A percentile compares a stretch with the other conserved stretches of the same genome.
Conservation (phyloP, 192 early-diverging fungal species). For the Backusella liffmaniae region DNA sequence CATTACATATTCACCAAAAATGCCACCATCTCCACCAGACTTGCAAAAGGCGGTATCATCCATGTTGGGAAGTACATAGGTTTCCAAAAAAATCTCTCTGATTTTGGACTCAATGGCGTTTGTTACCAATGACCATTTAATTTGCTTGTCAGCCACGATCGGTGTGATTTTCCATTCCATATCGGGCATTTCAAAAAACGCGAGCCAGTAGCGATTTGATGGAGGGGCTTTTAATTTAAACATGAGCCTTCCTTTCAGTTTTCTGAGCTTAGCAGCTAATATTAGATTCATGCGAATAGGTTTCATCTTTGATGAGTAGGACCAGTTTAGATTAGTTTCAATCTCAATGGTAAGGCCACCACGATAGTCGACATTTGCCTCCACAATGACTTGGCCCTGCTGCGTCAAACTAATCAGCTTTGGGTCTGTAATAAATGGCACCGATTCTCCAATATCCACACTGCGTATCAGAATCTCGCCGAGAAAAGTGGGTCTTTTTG, state of each 20-base stretch:
- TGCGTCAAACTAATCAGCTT: constrained; percentile 60
- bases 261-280: constrained; percentile 71
- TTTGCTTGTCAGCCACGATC: constrained; percentile 78
- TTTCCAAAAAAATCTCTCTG: constrained; percentile 76
- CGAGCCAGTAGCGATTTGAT: constrained; percentile 89
- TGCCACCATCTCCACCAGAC: constrained; percentile 55
- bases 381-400: constrained; percentile 69
- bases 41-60: constrained; percentile 85
- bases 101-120: constrained; percentile 83
- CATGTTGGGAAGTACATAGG: constrained; percentile 86
- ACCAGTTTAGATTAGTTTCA: constrained; percentile 51
- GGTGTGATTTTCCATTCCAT: constrained; percentile 76
- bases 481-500: constrained; percentile 65
- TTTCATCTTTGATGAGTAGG: constrained; percentile 40
- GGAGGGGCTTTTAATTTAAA: constrained; percentile 78
- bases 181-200: constrained; percentile 77
- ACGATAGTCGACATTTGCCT: constrained; percentile 78
- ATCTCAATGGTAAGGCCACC: constrained; percentile 79
- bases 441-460: constrained; percentile 74
- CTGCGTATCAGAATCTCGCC: constrained; percentile 80
- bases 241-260: constrained; percentile 73
- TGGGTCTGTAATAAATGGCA: constrained; percentile 83
- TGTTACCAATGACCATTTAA: constrained; percentile 72
- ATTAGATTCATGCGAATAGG: constrained; percentile 75
- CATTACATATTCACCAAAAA: constrained; percentile 33